Base-by-base conservation (phyloP, 768 basidiomycete genomes). In the Leccinum subgranulosum region DNA sequence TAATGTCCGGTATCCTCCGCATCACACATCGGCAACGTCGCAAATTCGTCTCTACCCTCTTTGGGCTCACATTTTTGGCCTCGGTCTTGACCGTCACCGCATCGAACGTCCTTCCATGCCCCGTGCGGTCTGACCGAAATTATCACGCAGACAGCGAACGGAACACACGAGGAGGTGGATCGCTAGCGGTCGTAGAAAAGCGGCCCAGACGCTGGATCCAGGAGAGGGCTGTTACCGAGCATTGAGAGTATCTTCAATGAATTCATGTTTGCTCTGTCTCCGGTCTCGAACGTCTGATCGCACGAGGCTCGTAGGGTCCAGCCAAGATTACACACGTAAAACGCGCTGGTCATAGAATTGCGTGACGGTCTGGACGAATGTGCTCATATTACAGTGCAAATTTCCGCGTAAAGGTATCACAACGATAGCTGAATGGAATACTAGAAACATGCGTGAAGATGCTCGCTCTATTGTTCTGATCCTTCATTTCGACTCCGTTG, bases 141-240 rank as follows among this genome's bases (percentile, higher is more conserved):
- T 82, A 86, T 27, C 85, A 81, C 61, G 77, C 84, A 46, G 90
- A 91, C 63, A 76, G 75, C 49, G 78, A 77, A 27, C 64, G 64
- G 55, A 63, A 63, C 58, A 55, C 66, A 45, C 68, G 65, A 53
- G 64, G 72, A 58, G 51, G 53, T 58, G 61, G 53, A 49, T 54
- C 60, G 23, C 58, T 66, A 33, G 76, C 77, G 33, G 79, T 85
- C 27, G 79, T 79, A 21, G 81, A 86, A 62, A 90, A 84, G 74
- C 76, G 81, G 52, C 86, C 87, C 12, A 79, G 83, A 64, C 79
- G 88, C 61, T 93, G 91, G 91, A 92, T 93, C 68, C 87, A 91
- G 73, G 91, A 93, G 73, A 87, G 74, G 60, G 46, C 39, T 48
- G 54, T 64, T 34, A 33, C 63, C 17, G 64, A 64, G 43, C 59